These are phyloP conservation scores for Tuber calosporum DNA, from an alignment of 495 filamentous ascomycete genomes.

Conservation along the genomic window DNA sequence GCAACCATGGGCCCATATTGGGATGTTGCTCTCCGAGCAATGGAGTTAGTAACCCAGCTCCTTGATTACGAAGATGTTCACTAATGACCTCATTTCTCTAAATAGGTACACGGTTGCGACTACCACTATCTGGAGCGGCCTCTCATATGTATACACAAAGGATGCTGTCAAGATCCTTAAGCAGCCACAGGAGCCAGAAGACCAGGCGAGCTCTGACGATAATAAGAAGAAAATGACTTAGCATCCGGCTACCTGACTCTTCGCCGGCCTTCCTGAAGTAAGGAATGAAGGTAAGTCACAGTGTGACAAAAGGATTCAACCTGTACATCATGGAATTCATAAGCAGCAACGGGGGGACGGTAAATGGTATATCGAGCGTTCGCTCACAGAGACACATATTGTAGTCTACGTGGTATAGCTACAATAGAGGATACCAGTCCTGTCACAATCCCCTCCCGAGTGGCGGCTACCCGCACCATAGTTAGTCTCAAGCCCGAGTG, in stretches of 20 bases:
- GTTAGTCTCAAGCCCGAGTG: neutral
- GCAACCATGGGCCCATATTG: constrained; percentile 49
- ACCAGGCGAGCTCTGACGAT: constrained; percentile 17
- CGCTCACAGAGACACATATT: neutral
- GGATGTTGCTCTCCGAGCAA: constrained; percentile 51
- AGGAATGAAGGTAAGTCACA: neutral
- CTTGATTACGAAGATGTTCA: constrained; percentile 8
- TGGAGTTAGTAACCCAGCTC: constrained; percentile 58
- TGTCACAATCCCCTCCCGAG: neutral
- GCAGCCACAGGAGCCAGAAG: constrained; percentile 44
- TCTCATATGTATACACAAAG: constrained; percentile 73
- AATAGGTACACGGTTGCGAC: constrained; percentile 64
- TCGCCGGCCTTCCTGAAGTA: neutral
- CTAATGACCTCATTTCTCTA: neutral
- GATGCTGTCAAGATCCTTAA: constrained; percentile 73
- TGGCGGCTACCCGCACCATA: neutral
- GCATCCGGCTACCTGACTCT: neutral
- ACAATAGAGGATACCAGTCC: neutral
- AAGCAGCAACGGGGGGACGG: neutral
- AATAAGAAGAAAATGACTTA: constrained; percentile 1
- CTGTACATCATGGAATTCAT: neutral
- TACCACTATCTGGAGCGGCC: constrained; percentile 77
- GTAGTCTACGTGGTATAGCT: neutral
- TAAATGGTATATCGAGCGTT: neutral
- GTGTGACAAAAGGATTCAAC: neutral